phyloP scores from a whole-genome alignment of 2,329 filamentous ascomycete species.

The Pestalotiopsis fici region DNA sequence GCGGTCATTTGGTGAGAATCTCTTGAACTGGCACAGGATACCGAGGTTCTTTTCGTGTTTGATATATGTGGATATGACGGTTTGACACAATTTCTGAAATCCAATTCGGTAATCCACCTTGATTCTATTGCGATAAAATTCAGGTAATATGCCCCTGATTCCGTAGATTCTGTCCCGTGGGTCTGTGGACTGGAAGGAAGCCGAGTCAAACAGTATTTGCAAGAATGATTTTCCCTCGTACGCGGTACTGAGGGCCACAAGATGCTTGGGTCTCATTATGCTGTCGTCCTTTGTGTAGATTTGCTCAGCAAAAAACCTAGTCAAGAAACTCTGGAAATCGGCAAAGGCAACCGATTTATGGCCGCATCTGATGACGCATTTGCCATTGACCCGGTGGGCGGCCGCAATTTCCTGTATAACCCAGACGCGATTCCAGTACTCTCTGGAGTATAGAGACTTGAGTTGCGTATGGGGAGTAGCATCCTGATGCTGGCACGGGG shows the following conservation, averaged over 20 bases:
- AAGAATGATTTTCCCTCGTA: constrained; percentile 1
- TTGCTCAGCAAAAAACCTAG: background rate
- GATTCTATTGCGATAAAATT: constrained; percentile 1
- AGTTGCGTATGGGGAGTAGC: background rate
- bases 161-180: background rate
- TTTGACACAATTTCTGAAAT: background rate
- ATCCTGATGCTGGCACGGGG: background rate
- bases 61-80: background rate
- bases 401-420: background rate
- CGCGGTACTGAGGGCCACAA: background rate
- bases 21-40: constrained; percentile 1
- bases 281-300: background rate
- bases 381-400: background rate
- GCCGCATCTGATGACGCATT: constrained; percentile 4
- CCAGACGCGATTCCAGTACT: constrained; percentile 1
- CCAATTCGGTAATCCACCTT: background rate
- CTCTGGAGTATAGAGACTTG: background rate
- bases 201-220: background rate
- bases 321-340: background rate
- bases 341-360: background rate
- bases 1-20: background rate
- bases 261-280: background rate
- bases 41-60: constrained; percentile 1
- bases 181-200: background rate
- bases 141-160: background rate